Base-by-base conservation (phyloP, 192 early-diverging fungal genomes). In the Neocallimastix lanati region DNA sequence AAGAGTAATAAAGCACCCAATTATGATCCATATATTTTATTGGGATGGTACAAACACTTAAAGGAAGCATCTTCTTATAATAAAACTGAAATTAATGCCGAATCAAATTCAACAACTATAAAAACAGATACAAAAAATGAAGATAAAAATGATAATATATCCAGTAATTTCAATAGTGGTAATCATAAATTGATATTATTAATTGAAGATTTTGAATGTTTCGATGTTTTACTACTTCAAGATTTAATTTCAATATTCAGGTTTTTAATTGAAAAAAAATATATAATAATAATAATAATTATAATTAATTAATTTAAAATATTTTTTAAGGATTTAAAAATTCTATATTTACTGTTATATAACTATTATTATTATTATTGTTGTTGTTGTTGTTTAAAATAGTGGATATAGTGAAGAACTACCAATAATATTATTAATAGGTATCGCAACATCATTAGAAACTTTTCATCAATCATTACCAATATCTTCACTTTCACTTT, bases 191-290 rank as follows among this genome's bases (percentile, higher is more conserved):
- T 94, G 4, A 92, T 95, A 6, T 82, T 95, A 28, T 90, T 95
- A 30, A 80, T 97, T 76, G 92, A 95, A 80, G 94, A 97, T 81
- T 93, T 95, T 85, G 96, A 97, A 81, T 87, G 91, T 58, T 96
- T 97, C 78, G 86, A 90, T 36, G 86, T 91, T 12, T 81, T 82
- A 18, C 85, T 94, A 0, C 87, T 96, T 11, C 88, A 94, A 78
- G 90, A 93, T 80, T 88, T 96, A 81, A 87, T 96, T 78, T 87
- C 86, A 27, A 91, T 92, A 29, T 89, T 85, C 83, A 92, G 89
- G 89, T 90, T 85, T 76, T 13, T 35, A 79, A 29, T 29, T 7
- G 18, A 25, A 80, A 82, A 28, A 50, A 78, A 35, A 77, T 15
- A 28, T 21, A 30, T 80, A 14, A 27, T 78, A 81, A 29, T 11